Percentiles rank a stretch among this genome's conserved stretches.
These are phyloP conservation scores for Cryptosporidium xiaoi DNA, from an alignment of 169 alveolate genomes.

Conservation along the genomic window DNA sequence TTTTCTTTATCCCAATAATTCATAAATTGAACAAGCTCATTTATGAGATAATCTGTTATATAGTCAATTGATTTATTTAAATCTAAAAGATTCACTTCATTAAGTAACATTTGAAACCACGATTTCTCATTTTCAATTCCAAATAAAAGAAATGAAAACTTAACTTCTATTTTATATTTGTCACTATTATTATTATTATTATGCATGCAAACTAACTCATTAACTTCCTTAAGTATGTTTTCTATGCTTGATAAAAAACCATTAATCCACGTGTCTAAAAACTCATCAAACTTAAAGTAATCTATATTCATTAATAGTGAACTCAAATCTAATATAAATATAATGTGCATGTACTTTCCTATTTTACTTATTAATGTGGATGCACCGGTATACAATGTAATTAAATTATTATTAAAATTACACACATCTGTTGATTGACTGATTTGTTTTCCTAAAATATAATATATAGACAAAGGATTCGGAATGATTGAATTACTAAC, in stretches of 20 bases:
- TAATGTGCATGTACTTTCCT: constrained; percentile 18
- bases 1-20: background rate
- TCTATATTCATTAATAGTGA: constrained; percentile 12
- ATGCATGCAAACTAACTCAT: background rate
- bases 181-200: background rate
- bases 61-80: background rate
- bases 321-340: constrained; percentile 56
- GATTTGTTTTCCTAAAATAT: too few species aligned
- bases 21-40: background rate
- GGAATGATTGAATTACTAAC: constrained; percentile 24
- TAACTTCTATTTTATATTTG: background rate
- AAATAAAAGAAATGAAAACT: constrained; percentile 36
- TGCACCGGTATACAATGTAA: background rate
- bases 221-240: background rate
- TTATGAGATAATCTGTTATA: background rate
- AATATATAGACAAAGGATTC: background rate
- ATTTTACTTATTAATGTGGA: constrained; percentile 34
- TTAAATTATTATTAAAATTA: too few species aligned
- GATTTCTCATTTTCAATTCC: constrained; percentile 10
- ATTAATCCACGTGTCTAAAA: background rate
- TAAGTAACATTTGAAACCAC: constrained; percentile 25
- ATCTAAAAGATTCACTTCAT: constrained; percentile 26
- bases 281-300: background rate
- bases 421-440: too few species aligned
- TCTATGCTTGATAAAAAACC: constrained; percentile 35